A percentile compares a stretch with the other conserved stretches of the same genome.
phyloP scores from a whole-genome alignment of 768 basidiomycete species.

The Auricularia auricula-judae region DNA sequence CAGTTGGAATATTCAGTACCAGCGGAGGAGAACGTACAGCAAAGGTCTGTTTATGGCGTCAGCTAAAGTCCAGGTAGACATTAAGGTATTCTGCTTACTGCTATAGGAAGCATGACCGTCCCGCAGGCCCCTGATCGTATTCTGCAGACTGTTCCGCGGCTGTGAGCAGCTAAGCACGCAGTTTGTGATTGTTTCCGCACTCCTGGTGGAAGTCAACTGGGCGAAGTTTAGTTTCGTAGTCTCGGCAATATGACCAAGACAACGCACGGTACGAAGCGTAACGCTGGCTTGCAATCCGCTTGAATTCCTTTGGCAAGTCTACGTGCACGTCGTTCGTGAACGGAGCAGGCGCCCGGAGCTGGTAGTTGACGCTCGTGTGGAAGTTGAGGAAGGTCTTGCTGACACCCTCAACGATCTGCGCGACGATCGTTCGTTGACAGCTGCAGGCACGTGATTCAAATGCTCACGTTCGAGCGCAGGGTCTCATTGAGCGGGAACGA shows the following conservation, averaged over 20 bases:
- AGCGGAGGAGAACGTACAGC: background rate
- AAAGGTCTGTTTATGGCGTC: background rate
- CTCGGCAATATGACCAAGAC: background rate
- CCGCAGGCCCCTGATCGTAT: background rate
- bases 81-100: background rate
- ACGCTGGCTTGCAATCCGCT: constrained; percentile 29
- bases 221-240: background rate
- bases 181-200: background rate
- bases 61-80: background rate
- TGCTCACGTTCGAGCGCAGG: constrained; percentile 40
- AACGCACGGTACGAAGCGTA: constrained; percentile 42
- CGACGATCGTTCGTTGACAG: background rate
- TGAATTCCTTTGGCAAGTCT: constrained; percentile 39
- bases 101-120: constrained; percentile 4
- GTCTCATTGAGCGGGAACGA: constrained; percentile 36
- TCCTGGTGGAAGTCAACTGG: constrained; percentile 4
- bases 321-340: constrained; percentile 46
- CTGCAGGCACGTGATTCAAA: too few relatives aligned
- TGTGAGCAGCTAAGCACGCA: background rate
- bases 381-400: constrained; percentile 43
- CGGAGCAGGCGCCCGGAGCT: constrained; percentile 41
- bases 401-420: constrained; percentile 44
- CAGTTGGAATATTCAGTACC: background rate
- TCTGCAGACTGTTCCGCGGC: background rate
- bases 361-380: constrained; percentile 52